Base-by-base conservation (phyloP, 192 early-diverging fungal species). In the Rhizoclosmatium sp. region DNA sequence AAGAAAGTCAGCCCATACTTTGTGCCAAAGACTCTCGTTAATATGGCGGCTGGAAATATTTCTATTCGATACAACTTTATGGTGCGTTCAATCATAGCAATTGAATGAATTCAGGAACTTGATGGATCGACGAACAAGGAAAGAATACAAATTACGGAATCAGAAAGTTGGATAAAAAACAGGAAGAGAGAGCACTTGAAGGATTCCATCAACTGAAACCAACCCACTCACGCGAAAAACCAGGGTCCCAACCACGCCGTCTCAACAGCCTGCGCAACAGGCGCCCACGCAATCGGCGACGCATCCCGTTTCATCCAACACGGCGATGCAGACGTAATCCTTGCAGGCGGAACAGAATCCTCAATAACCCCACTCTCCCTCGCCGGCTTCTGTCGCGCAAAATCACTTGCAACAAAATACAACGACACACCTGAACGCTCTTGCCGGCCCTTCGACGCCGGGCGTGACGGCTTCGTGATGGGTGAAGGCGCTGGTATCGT, bases 181-280 rank as follows among this genome's bases (percentile, higher is more conserved):
- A 54, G 16, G 16, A 54, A 54, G 16, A 54, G 16, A 54, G 16
- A 7, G 9, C 51, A 16, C 51, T 54, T 54, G 5, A 16, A 54
- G 16, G 51, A 54, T 54, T 54, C 51, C 51, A 7, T 54, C 51
- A 54, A 12, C 51, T 54, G 51, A 54, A 48, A 47, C 2, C 21
- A 23, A n/a, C 54, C 12, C 54, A n/a, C 10, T 58, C 51, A 54
- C 51, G 9, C 5, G 16, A 54, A 54, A 54, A 54, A 54, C 21
- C 73, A 93, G 83, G 97, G 97, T 0, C 97, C 97, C 4, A 97
- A 97, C 80, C 96, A 97, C 80, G 89, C 95, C 31, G 94, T 91
- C 0, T 93, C 95, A 2, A 99, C 97, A 0, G 97, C 97, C 1
- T 99, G 97, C 76, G 94, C 97, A 1, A 97, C 97, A 3, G 97